A percentile compares a stretch with the other conserved stretches of the same genome.
Conservation (phyloP, 2,329 filamentous ascomycete genomes). For the Aspergillus texensis region DNA sequence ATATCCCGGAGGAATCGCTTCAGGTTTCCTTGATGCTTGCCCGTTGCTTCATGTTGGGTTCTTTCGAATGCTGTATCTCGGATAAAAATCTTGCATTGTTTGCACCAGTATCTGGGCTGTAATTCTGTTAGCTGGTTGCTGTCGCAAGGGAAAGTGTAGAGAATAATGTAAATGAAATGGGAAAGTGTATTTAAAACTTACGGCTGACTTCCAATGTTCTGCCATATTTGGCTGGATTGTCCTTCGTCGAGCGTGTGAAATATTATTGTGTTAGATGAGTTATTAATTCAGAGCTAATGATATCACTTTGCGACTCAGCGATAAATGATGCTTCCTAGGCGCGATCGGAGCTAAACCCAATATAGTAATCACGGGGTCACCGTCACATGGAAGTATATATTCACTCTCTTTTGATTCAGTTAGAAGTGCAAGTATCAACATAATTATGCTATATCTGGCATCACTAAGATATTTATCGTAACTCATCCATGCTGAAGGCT, state of each 20-base stretch:
- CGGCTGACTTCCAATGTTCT: conserved; percentile 97
- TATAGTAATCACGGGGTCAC: conserved; percentile 1
- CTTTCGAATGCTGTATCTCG: conserved; percentile 91
- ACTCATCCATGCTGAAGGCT: neutral
- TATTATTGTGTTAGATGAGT: neutral
- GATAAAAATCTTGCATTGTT: conserved; percentile 88
- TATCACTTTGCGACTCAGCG: conserved; percentile 1
- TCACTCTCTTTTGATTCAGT: neutral
- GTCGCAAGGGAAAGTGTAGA: neutral
- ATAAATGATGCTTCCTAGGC: neutral
- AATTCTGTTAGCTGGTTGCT: conserved; percentile 22
- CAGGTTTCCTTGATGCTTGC: conserved; percentile 79
- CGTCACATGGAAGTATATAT: neutral
- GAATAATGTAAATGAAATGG: neutral
- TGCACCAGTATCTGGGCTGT: conserved; percentile 93
- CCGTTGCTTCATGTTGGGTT: conserved; percentile 84
- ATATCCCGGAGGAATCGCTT: conserved; percentile 89
- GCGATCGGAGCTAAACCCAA: conserved; percentile 12
- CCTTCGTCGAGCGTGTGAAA: neutral
- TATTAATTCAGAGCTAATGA: conserved; percentile 2
- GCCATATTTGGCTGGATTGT: conserved; percentile 63
- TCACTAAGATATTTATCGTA: neutral
- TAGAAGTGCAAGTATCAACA: neutral
- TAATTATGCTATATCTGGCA: neutral
- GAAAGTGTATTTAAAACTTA: conserved; percentile 35